phyloP scores from a whole-genome alignment of 2,329 filamentous ascomycete genomes.

The Colletotrichum tanaceti region DNA sequence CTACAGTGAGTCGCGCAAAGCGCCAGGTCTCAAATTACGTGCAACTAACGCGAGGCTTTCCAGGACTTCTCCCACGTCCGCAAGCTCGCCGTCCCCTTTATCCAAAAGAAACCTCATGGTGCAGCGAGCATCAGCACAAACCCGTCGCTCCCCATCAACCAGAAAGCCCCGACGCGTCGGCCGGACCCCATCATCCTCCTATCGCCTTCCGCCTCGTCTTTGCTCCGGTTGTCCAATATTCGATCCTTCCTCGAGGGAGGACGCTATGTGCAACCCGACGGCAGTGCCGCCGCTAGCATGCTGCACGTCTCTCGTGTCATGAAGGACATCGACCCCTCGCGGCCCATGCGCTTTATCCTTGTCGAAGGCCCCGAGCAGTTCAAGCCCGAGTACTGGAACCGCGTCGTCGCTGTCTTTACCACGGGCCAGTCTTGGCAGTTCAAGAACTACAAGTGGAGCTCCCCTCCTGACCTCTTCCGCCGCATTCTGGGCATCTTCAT shows the following conservation, averaged over 20 bases:
- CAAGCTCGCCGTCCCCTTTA: constrained; percentile 83
- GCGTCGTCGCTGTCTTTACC: constrained; percentile 95
- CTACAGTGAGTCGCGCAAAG: constrained; percentile 71
- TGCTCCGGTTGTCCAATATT: constrained; percentile 95
- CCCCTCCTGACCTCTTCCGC: constrained; percentile 87
- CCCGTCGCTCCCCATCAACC: constrained; percentile 64
- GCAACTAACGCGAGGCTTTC: not conserved
- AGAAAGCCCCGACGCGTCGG: constrained; percentile 61
- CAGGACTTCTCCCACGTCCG: constrained; percentile 95
- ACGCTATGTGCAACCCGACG: constrained; percentile 81
- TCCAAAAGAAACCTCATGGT: constrained; percentile 68
- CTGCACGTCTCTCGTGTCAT: constrained; percentile 85
- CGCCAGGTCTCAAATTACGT: not conserved
- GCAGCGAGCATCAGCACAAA: constrained; percentile 54
- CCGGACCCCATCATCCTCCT: constrained; percentile 94
- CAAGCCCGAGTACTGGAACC: constrained; percentile 97
- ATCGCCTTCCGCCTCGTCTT: constrained; percentile 92
- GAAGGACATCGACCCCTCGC: constrained; percentile 74
- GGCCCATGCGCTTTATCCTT: constrained; percentile 91
- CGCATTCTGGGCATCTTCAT: constrained; percentile 90
- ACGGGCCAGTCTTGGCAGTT: constrained; percentile 99
- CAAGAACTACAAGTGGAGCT: constrained; percentile 96
- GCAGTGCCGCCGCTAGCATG: constrained; percentile 78
- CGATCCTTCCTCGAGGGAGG: constrained; percentile 92
- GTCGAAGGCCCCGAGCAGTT: constrained; percentile 95